phyloP scores from a whole-genome alignment of 2,329 filamentous ascomycete species.

The Daldinia sp. region DNA sequence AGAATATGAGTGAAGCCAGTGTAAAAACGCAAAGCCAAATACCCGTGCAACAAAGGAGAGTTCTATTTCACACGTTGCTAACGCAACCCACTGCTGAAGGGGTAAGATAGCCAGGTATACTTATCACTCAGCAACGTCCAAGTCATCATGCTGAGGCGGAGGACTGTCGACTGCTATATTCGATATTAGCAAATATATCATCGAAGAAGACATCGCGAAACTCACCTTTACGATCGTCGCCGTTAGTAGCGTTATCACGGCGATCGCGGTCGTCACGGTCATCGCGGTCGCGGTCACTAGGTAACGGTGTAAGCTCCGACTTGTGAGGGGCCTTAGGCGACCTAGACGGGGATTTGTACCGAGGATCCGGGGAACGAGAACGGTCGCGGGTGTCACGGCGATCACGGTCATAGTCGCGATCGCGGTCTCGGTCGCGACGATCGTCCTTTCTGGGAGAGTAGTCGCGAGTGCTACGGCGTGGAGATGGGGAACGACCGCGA shows the following conservation, averaged over 20 bases:
- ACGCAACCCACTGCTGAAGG: constrained; percentile 29
- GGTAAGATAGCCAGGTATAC: constrained; percentile 35
- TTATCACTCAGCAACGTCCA: constrained; percentile 86
- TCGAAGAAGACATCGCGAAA: constrained; percentile 28
- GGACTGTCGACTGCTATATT: constrained; percentile 73
- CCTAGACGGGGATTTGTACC: constrained; percentile 39
- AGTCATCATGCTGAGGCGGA: constrained; percentile 86
- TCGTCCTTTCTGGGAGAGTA: constrained; percentile 91
- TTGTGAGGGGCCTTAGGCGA: background rate
- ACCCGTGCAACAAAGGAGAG: constrained; percentile 34
- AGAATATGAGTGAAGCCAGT: constrained; percentile 45
- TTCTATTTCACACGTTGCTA: constrained; percentile 28
- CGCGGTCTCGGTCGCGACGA: constrained; percentile 77
- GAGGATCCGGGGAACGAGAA: constrained; percentile 71
- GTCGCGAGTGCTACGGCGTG: constrained; percentile 78
- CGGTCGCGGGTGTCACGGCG: constrained; percentile 68
- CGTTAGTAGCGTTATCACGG: constrained; percentile 80
- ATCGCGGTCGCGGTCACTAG: constrained; percentile 64
- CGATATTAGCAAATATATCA: constrained; percentile 29
- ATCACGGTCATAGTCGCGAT: constrained; percentile 63
- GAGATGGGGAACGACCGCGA: constrained; percentile 77
- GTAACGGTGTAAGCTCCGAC: constrained; percentile 16
- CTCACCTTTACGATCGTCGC: constrained; percentile 89
- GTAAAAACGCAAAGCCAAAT: constrained; percentile 36
- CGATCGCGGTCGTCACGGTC: constrained; percentile 75